Evolutionary conservation across 768 basidiomycete genomes (phyloP).

Genomic region (Trametes meyenii): DNA sequence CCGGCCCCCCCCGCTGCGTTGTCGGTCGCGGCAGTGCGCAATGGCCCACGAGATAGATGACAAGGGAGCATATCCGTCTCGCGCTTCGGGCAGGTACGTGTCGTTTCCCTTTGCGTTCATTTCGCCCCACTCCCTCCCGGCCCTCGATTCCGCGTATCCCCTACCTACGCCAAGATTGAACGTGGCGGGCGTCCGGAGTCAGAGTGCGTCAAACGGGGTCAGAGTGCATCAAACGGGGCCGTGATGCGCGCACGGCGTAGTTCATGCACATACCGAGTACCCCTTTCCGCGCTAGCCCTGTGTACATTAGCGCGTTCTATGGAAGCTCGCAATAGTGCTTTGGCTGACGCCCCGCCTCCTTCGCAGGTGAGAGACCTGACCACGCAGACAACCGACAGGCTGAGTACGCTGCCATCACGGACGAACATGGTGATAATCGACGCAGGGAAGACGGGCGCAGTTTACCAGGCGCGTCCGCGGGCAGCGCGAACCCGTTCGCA

Average conservation of each 20-base stretch:
- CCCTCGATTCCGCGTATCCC: neutral
- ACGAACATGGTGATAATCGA: constrained; percentile 29
- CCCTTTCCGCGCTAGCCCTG: neutral
- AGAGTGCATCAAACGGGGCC: too few species aligned
- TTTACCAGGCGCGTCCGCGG: constrained; percentile 33
- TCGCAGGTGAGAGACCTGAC: constrained; percentile 15
- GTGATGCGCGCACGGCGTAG: too few species aligned
- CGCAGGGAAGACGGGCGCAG: constrained; percentile 23
- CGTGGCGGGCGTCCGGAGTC: too few species aligned
- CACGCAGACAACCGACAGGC: constrained; percentile 9
- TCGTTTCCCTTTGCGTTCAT: neutral
- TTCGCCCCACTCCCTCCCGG: neutral
- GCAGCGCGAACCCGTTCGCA: constrained; percentile 35
- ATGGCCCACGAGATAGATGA: constrained; percentile 31
- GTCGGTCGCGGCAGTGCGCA: constrained; percentile 3
- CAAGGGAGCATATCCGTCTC: constrained; percentile 61
- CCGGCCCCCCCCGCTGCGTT: constrained; percentile 12
- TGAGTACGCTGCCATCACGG: constrained; percentile 26
- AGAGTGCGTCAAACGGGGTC: too few species aligned
- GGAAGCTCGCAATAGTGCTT: neutral
- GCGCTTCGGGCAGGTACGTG: constrained; percentile 59
- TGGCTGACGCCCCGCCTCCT: neutral
- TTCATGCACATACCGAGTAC: too few species aligned
- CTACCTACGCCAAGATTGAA: too few species aligned
- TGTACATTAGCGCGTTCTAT: neutral